These are phyloP conservation scores for Chrysoporthe puriensis DNA, from an alignment of 2,329 filamentous ascomycete genomes.

Conservation along the genomic window DNA sequence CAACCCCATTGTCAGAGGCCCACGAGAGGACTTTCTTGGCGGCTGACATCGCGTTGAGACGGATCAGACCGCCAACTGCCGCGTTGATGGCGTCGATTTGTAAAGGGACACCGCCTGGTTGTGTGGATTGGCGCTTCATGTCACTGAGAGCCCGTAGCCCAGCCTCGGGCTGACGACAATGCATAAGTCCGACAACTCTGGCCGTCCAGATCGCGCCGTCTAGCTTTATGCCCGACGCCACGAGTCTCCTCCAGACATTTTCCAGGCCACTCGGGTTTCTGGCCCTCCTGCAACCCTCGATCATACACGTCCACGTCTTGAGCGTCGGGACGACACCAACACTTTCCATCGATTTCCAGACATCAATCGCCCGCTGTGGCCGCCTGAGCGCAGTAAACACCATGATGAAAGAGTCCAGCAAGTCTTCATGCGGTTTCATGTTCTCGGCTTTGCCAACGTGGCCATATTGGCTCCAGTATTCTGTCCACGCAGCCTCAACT, in stretches of 20 bases:
- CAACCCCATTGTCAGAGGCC: slow-evolving; percentile 58
- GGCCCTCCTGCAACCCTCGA: slow-evolving; percentile 68
- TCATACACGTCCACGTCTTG: slow-evolving; percentile 73
- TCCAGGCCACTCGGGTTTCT: slow-evolving; percentile 64
- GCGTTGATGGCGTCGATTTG: slow-evolving; percentile 69
- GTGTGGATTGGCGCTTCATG: slow-evolving; percentile 55
- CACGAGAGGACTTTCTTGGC: slow-evolving; percentile 62
- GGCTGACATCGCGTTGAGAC: slow-evolving; percentile 48
- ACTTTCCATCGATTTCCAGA: slow-evolving; percentile 48
- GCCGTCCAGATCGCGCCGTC: slow-evolving; percentile 72
- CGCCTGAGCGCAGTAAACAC: slow-evolving; percentile 38
- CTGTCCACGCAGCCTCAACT: slow-evolving; percentile 35
- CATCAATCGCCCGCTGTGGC: slow-evolving; percentile 37
- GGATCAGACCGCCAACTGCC: slow-evolving; percentile 66
- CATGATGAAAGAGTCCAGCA: slow-evolving; percentile 43
- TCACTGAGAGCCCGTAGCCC: slow-evolving; percentile 69
- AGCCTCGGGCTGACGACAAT: slow-evolving; percentile 52
- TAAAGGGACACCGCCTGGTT: slow-evolving; percentile 35
- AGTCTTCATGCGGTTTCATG: slow-evolving; percentile 28
- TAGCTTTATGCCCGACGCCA: slow-evolving; percentile 58
- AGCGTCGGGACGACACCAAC: slow-evolving; percentile 61
- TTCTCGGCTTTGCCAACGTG: slow-evolving; percentile 26
- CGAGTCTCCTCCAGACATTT: slow-evolving; percentile 69
- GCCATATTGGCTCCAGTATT: slow-evolving; percentile 36
- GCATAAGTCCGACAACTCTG: slow-evolving; percentile 68